A percentile compares a stretch with the other conserved stretches of the same genome.
These are phyloP conservation scores for Colletotrichum somersetense DNA, from an alignment of 2,329 filamentous ascomycete species.

Conservation along the genomic window DNA sequence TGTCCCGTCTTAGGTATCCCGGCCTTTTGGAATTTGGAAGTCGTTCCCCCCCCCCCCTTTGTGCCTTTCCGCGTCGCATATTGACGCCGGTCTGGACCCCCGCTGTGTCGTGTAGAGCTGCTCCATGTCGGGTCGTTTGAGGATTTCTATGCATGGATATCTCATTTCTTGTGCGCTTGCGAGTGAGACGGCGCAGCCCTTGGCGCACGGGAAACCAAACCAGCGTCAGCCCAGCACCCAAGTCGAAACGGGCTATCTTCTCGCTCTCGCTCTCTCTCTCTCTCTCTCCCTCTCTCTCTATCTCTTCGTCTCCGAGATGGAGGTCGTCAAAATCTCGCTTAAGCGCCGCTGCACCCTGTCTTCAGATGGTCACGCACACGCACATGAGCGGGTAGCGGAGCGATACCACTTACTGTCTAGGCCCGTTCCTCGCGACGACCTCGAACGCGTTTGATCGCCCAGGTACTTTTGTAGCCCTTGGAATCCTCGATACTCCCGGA, in stretches of 20 bases:
- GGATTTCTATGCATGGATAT: background rate
- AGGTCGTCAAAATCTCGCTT: background rate
- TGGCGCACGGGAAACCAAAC: background rate
- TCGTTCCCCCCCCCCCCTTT: no score
- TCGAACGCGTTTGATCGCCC: background rate
- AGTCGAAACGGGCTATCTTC: no score
- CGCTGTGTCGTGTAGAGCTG: no score
- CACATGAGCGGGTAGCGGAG: background rate
- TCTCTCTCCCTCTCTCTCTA: background rate
- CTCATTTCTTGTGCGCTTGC: background rate
- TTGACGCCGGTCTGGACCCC: background rate
- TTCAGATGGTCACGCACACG: background rate
- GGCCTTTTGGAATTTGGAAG: background rate
- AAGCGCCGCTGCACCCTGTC: background rate
- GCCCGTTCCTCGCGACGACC: background rate
- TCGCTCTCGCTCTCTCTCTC: background rate
- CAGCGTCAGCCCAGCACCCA: background rate
- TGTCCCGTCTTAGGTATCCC: background rate
- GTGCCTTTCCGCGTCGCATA: background rate
- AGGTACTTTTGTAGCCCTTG: background rate
- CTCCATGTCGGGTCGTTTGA: background rate
- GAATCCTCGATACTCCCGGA: background rate
- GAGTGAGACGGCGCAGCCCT: background rate
- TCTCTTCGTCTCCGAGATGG: background rate
- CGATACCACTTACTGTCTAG: no score